Conservation (phyloP, 257 asterid genomes). For the Thymus quinquecostatus region DNA sequence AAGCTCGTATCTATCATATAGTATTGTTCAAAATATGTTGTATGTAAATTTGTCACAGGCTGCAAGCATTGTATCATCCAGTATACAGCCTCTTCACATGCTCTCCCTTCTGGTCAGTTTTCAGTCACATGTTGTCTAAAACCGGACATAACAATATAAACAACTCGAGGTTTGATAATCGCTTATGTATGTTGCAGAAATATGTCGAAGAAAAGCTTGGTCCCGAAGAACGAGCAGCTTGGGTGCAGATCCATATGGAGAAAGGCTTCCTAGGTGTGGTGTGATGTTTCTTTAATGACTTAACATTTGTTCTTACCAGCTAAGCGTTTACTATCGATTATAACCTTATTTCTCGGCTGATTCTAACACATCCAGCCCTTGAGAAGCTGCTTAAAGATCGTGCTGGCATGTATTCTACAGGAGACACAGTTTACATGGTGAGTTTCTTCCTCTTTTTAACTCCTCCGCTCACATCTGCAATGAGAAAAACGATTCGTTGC, state of each 20-base stretch:
- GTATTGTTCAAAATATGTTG: background rate
- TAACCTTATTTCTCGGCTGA: background rate
- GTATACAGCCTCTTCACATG: conserved; percentile 86
- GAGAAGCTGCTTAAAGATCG: conserved; percentile 57
- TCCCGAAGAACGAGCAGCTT: conserved; percentile 46
- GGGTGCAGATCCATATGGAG: conserved; percentile 52
- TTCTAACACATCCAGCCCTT: conserved; percentile 51
- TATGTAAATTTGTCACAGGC: conserved; percentile 45
- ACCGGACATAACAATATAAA: conserved; percentile 1
- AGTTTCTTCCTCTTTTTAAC: conserved; percentile 8
- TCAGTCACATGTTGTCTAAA: background rate
- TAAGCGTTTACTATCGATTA: background rate
- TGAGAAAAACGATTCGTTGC: background rate
- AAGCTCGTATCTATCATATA: background rate
- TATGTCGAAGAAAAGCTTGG: conserved; percentile 60
- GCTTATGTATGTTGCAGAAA: conserved; percentile 46
- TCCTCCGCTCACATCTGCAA: background rate
- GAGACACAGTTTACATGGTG: conserved; percentile 62
- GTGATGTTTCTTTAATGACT: conserved; percentile 22
- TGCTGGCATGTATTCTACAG: conserved; percentile 61
- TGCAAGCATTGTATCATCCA: conserved; percentile 72
- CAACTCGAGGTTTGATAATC: background rate
- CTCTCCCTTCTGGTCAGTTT: conserved; percentile 55
- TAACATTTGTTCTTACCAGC: background rate
- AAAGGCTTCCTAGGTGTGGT: conserved; percentile 62